These are phyloP conservation scores for Coemansia sp. DNA, from an alignment of 192 early-diverging fungal genomes.

Conservation along the genomic window DNA sequence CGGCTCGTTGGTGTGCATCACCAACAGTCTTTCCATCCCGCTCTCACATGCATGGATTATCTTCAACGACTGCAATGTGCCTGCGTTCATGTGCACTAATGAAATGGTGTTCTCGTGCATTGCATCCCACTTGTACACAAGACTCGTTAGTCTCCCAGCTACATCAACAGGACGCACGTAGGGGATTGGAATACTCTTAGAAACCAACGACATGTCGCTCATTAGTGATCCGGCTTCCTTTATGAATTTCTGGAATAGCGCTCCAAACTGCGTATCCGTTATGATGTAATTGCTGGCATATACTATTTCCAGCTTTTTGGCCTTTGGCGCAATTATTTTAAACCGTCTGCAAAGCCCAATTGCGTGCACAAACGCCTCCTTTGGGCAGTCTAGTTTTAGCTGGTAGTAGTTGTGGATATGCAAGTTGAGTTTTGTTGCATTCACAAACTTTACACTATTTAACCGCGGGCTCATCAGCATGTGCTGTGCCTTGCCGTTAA, in stretches of 20 bases:
- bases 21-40: not conserved
- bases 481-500: conserved; percentile 8
- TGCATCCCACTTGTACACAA: conserved; percentile 7
- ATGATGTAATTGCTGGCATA: conserved; percentile 11
- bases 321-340: not conserved
- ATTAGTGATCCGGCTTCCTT: not conserved
- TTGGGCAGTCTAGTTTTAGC: conserved; percentile 4
- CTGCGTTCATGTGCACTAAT: not conserved
- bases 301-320: not conserved
- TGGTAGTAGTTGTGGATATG: conserved; percentile 4
- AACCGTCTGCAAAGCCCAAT: conserved; percentile 6
- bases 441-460: not conserved
- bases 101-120: conserved; percentile 1
- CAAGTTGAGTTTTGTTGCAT: not conserved
- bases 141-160: not conserved
- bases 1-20: not conserved
- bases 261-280: conserved; percentile 8
- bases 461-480: conserved; percentile 4
- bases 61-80: not conserved
- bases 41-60: not conserved
- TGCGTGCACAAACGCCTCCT: conserved; percentile 11
- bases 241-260: conserved; percentile 11
- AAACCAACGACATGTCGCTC: not conserved
- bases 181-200: not conserved
- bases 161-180: conserved; percentile 1